Base-by-base conservation (phyloP, 176 grass and related monocot genomes). In the Stipa capillata region DNA sequence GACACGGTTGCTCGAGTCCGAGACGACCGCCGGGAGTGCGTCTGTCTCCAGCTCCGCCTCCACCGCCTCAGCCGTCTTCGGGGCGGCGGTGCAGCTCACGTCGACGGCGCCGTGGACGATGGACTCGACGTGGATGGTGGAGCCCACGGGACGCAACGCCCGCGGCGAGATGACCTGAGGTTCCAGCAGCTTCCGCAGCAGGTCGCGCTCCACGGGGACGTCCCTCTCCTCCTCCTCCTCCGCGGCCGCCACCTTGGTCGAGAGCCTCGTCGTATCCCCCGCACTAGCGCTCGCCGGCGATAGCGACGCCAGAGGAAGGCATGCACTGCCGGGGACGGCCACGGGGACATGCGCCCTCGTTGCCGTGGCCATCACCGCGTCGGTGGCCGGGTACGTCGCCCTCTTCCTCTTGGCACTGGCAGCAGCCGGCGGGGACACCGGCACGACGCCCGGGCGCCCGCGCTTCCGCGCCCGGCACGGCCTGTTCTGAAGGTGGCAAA, bases 141-240 rank as follows among this genome's bases (percentile, higher is more conserved):
- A 99, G 14, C 81, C 71, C 4, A 99, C 88, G 31, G 92, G 96
- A 2, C 92, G 86, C 76, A 99, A 47, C 4, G 92, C 90, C 73
- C 83, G 90, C 13, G 92, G 92, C 27, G 76, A 85, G 43, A 93
- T 85, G 21, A 99, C 88, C 83, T 76, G 91, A 4, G 88, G 92
- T 59, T 93, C 86, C 82, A 89, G 90, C 80, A 99, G 81, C 80
- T 99, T 99, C 70, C 86, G 84, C 28, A 99, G 88, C 42, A 99
- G 82, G 79, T 95, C 86, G 42, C 89, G 84, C 79, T 99, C 96
- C 69, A 95, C 90, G 56, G 84, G 92, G 3, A 75, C 62, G 36
- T 76, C 77, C 6, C 67, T 61, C 44, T 17, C 42, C 23, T 41
- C 74, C 51, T 47, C 65, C 4, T 69, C 52, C 5, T 57, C 61